These are phyloP conservation scores for Galeopsis tetrahit DNA, from an alignment of 257 asterid species.

Conservation along the genomic window DNA sequence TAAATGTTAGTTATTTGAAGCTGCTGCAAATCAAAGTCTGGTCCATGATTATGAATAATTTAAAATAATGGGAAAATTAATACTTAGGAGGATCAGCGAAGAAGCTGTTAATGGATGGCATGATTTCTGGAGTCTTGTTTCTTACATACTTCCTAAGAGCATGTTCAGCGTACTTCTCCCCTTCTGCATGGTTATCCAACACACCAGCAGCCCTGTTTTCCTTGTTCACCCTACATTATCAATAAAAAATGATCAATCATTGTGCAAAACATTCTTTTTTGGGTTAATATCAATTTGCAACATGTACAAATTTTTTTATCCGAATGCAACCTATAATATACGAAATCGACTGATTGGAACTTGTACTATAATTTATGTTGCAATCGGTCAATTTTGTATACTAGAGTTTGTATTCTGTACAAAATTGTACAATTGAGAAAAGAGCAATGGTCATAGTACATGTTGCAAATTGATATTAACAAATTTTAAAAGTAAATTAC, in stretches of 20 bases:
- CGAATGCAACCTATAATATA: no score
- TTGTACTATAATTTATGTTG: no score
- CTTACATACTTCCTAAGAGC: conserved; percentile 74
- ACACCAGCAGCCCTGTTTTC: conserved; percentile 83
- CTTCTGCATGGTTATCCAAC: conserved; percentile 73
- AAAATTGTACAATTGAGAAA: no score
- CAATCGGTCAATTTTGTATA: no score
- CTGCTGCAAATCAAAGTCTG: conserved; percentile 1
- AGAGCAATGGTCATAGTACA: no score
- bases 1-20: not conserved
- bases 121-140: conserved; percentile 64
- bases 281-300: no score
- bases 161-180: conserved; percentile 73
- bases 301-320: no score
- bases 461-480: no score
- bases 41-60: not conserved
- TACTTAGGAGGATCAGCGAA: conserved; percentile 66
- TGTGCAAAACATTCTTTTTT: no score
- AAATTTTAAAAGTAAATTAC: no score
- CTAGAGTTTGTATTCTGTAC: no score
- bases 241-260: conserved; percentile 38
- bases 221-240: conserved; percentile 65
- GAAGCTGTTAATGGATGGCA: conserved; percentile 74
- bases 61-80: conserved; percentile 4
- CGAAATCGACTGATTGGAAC: no score